These are phyloP conservation scores for Chaetomiaceae sp. DNA, from an alignment of 2,329 filamentous ascomycete species.

Conservation along the genomic window DNA sequence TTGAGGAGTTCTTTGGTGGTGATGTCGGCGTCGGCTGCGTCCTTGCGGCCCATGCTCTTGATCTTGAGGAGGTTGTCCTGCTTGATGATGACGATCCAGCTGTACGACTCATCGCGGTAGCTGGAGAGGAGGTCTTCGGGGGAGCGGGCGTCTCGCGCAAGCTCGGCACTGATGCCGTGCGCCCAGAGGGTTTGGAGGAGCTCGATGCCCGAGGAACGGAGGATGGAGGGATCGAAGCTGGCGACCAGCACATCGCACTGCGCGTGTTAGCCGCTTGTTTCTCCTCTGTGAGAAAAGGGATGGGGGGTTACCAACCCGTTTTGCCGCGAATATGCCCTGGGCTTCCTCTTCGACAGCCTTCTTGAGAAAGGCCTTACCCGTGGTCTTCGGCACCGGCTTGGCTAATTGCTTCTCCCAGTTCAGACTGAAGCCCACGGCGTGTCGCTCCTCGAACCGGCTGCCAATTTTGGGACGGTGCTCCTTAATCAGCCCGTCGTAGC, in stretches of 20 bases:
- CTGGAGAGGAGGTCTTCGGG: conserved; percentile 73
- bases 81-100: conserved; percentile 87
- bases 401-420: conserved; percentile 78
- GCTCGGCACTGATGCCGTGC: conserved; percentile 80
- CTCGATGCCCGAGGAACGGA: conserved; percentile 71
- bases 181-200: conserved; percentile 76
- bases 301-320: conserved; percentile 49
- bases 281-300: neutral
- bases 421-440: conserved; percentile 88
- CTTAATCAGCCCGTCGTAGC: conserved; percentile 85
- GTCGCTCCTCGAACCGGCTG: conserved; percentile 58
- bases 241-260: conserved; percentile 86
- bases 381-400: conserved; percentile 52
- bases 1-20: conserved; percentile 65
- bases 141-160: conserved; percentile 73
- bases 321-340: conserved; percentile 54
- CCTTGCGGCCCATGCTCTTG: conserved; percentile 70
- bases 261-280: conserved; percentile 16
- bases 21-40: conserved; percentile 71
- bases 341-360: conserved; percentile 59
- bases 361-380: conserved; percentile 59
- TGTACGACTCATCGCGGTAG: conserved; percentile 72
- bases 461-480: conserved; percentile 71
- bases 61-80: conserved; percentile 73
- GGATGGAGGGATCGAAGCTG: conserved; percentile 72